A percentile compares a stretch with the other conserved stretches of the same genome.
These are phyloP conservation scores for Balakata baccata DNA, from an alignment of 345 rosid species.

Conservation along the genomic window DNA sequence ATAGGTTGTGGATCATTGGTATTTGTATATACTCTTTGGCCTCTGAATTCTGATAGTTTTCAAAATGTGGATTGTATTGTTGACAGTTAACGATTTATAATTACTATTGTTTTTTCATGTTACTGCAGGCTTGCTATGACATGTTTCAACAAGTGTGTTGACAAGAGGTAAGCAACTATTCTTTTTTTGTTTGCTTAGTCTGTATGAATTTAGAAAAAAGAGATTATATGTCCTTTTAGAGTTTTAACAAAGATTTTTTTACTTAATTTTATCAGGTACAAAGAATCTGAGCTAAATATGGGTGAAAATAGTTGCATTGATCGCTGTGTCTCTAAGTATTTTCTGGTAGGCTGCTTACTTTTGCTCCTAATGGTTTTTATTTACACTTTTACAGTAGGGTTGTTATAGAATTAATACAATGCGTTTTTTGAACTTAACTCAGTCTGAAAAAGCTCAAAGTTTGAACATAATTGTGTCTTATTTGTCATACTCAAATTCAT, in stretches of 20 bases:
- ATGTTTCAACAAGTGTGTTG: constrained; percentile 89
- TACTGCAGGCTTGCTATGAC: constrained; percentile 78
- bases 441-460: neutral
- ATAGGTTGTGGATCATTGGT: no score
- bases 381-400: neutral
- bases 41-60: neutral
- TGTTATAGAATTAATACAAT: neutral
- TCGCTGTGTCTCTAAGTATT: constrained; percentile 92
- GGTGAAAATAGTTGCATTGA: constrained; percentile 99
- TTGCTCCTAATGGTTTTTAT: neutral
- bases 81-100: neutral
- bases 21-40: neutral
- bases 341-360: constrained; percentile 55
- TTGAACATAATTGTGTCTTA: neutral
- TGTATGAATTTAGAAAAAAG: neutral
- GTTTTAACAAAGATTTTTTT: neutral
- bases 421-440: neutral
- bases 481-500: neutral
- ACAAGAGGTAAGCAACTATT: constrained; percentile 59
- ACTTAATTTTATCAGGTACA: constrained; percentile 53
- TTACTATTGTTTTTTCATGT: constrained; percentile 7
- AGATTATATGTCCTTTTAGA: neutral
- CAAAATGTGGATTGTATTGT: neutral
- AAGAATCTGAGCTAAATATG: constrained; percentile 92
- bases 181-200: constrained; percentile 1